Evolutionary conservation across 352 stramenopile species (phyloP), one percentile per base, ranked within the genome.

Genomic region (Pythium aristosporum): DNA sequence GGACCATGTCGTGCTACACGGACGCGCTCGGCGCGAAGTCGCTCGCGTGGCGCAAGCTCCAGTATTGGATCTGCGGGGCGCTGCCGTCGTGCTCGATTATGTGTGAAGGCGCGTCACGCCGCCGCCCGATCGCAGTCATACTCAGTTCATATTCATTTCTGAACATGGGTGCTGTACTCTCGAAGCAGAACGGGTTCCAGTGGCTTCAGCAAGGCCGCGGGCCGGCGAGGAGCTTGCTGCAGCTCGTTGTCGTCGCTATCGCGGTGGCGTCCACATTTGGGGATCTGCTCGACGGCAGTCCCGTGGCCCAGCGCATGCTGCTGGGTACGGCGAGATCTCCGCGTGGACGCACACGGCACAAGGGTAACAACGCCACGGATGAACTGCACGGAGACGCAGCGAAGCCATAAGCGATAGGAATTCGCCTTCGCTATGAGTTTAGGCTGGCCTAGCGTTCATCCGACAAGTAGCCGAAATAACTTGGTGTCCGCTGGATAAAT

Each of bases 111-210:
- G 69, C 71, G 2, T 79, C 74, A 10, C 66, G 80, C 20, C 63
- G 79, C 20, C 69, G 71, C 2, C 78, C 77, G 1, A 84, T 88
- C 48, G 78, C 75, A 16, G 70, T 89, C 9, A 85, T 89, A 62
- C 77, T 89, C 46, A 71, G 72, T 20, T 85, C 80, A 37, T 89
- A 89, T 41, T 71, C 71, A 61, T 78, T 85, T 8, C 63, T 87
- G 49, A 89, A 78, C 43, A 67, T 85, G 47, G 72, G 71, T 28
- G 74, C 68, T 3, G 78, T 88, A 18, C 55, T 73, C 5, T 74
- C 72, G 23, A 62, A 73, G 21, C 48, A 67, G 4, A 42, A n/a
- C 6, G 39, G 51, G 5, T 50, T 82, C 54, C 20, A 50, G 20
- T 83, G 69, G 74, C 63, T 88, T 20, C 61, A 80, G 57, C 70